Evolutionary conservation across 2,329 filamentous ascomycete genomes (phyloP), one percentile per base, ranked within the genome.

Genomic region (Clathrospora elynae): DNA sequence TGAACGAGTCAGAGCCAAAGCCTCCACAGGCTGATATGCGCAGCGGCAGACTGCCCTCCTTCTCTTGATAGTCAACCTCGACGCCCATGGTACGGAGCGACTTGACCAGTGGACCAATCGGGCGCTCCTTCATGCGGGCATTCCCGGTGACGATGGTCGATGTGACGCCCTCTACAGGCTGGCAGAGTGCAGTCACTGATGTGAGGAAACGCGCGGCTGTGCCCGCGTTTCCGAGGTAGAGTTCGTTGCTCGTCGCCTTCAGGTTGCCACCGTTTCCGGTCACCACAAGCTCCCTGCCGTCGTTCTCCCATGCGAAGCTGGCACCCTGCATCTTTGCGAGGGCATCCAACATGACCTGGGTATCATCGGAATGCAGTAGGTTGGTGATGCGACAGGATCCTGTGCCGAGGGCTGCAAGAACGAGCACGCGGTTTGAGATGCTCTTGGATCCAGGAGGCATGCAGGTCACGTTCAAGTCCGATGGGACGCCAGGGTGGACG

Each of bases 271-370:
- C 92, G 59, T 90, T 95, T 39, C 93, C 93, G 49, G 87, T 85
- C 11, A 99, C 88, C 3, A 95, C 84, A 18, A 99, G 79, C 6
- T 93, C 84, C 59, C 93, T 88, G n/a, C 93, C 93, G 43, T 90
- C 87, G 37, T 96, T 88, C 71, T 96, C 90, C 92, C 92, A 99
- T 1, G 85, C 82, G 73, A 95, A 97, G 1, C 86, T 87, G 12
- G 91, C 92, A 19, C 91, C 93, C 20, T 88, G 85, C 16, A 99
- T 81, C 60, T 86, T 85, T 17, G 82, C 81, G 43, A 99, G 84
- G n/a, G 93, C 92, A 43, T 90, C 90, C 30, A 99, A 77, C 93
- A 99, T 99, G 71, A 89, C 93, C 68, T 97, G 90, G 0, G 91
- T 96, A 66, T 99, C 93, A 60, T 97, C 93, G 0, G 93, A 97